These are phyloP conservation scores for Colletotrichum liriopes DNA, from an alignment of 2,329 filamentous ascomycete species.

Conservation along the genomic window DNA sequence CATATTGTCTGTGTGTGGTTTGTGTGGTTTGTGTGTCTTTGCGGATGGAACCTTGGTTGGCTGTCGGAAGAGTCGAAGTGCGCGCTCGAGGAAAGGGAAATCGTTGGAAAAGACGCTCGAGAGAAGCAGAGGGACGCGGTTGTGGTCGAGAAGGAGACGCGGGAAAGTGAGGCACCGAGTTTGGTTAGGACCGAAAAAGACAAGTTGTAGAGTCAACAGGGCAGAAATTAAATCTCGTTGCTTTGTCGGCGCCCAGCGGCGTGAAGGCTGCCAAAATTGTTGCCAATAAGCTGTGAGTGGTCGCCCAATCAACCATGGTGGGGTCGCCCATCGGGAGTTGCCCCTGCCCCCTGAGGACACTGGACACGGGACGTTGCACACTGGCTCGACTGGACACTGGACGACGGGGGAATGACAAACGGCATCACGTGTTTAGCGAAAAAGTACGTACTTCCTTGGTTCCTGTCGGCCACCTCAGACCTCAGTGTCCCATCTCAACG, in stretches of 20 bases:
- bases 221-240: slow-evolving; percentile 47
- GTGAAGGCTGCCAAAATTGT: slow-evolving; percentile 44
- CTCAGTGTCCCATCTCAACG: background rate
- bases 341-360: slow-evolving; percentile 7
- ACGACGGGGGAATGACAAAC: background rate
- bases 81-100: slow-evolving; percentile 25
- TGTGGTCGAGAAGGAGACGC: slow-evolving; percentile 31
- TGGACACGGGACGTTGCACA: background rate
- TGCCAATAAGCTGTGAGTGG: slow-evolving; percentile 45
- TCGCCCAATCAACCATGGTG: slow-evolving; percentile 60
- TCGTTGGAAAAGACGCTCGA: slow-evolving; percentile 33
- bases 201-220: slow-evolving; percentile 34
- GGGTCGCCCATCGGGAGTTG: slow-evolving; percentile 39
- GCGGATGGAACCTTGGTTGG: background rate
- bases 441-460: background rate
- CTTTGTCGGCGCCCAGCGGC: slow-evolving; percentile 44
- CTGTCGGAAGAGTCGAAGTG: slow-evolving; percentile 7
- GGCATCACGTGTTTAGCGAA: background rate
- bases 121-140: slow-evolving; percentile 34
- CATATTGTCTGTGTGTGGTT: slow-evolving; percentile 61
- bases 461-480: background rate
- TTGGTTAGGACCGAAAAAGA: slow-evolving; percentile 36
- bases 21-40: slow-evolving; percentile 10
- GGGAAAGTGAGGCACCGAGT: slow-evolving; percentile 23
- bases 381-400: background rate